Percentiles rank a stretch among this genome's conserved stretches.
Conservation (phyloP, 306 rosid species). For the Casuarina cunninghamiana region DNA sequence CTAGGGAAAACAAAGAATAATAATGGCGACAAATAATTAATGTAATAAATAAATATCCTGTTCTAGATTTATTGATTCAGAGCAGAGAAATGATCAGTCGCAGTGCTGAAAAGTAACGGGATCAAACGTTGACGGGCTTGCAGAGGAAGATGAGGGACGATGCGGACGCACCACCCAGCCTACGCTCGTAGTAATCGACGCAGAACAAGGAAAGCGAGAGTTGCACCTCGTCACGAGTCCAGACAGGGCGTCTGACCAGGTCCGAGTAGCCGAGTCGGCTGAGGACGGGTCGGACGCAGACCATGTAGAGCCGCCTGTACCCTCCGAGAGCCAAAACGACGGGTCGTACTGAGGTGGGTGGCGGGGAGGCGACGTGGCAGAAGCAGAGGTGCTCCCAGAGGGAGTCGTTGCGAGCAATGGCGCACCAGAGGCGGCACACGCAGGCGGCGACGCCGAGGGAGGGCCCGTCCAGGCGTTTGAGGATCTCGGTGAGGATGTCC, state of each 20-base stretch:
- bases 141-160: constrained; percentile 64
- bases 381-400: constrained; percentile 94
- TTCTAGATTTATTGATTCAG: not conserved
- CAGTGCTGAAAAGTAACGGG: not conserved
- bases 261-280: constrained; percentile 73
- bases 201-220: constrained; percentile 89
- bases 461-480: constrained; percentile 85
- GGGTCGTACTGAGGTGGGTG: constrained; percentile 45
- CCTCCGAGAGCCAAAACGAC: constrained; percentile 88
- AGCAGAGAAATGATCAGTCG: not conserved
- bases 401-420: constrained; percentile 64
- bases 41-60: not conserved
- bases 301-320: constrained; percentile 81
- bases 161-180: constrained; percentile 44
- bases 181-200: constrained; percentile 59
- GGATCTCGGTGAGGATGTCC: constrained; percentile 79
- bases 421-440: constrained; percentile 87
- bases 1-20: not conserved
- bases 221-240: constrained; percentile 77
- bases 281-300: constrained; percentile 75
- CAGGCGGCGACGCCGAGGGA: constrained; percentile 84
- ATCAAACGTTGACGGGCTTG: constrained; percentile 49
- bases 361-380: constrained; percentile 62
- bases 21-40: not conserved
- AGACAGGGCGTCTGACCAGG: constrained; percentile 41